Percentiles rank a stretch among this genome's conserved stretches.
These are phyloP conservation scores for Podospora fimiseda DNA, from an alignment of 495 filamentous ascomycete species.

Conservation along the genomic window DNA sequence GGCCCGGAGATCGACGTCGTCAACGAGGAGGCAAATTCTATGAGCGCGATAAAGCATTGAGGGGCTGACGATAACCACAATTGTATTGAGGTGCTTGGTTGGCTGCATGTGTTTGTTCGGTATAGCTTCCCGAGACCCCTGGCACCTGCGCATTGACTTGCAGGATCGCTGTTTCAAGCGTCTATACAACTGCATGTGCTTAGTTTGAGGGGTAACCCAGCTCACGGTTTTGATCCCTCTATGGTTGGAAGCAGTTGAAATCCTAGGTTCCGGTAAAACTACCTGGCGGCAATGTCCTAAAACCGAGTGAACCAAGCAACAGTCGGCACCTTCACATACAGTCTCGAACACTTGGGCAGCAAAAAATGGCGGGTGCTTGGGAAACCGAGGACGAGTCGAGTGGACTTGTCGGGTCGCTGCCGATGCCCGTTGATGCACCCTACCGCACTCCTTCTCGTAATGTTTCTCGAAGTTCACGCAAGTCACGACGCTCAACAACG, in stretches of 20 bases:
- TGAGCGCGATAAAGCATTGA: neutral
- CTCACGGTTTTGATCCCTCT: neutral
- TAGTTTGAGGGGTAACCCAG: neutral
- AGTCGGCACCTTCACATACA: conserved; percentile 11
- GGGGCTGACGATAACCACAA: too few species aligned
- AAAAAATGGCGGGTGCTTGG: conserved; percentile 40
- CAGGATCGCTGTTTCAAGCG: conserved; percentile 7
- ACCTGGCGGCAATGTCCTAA: conserved; percentile 18
- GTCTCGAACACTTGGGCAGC: neutral
- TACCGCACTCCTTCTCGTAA: conserved; percentile 57
- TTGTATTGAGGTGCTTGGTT: too few species aligned
- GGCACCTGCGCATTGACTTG: neutral
- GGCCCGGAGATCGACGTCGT: neutral
- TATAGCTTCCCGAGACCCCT: neutral
- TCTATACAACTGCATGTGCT: neutral
- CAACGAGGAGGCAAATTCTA: neutral
- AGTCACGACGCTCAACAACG: conserved; percentile 50
- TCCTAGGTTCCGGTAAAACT: neutral
- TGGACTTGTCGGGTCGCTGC: conserved; percentile 46
- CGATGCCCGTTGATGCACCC: conserved; percentile 61
- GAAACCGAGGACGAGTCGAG: conserved; percentile 52
- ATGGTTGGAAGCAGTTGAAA: neutral
- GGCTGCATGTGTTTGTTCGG: neutral
- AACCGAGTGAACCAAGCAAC: neutral
- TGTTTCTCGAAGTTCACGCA: conserved; percentile 49